Base-by-base conservation (phyloP, 2,329 filamentous ascomycete species). In the Cercospora sojina region DNA sequence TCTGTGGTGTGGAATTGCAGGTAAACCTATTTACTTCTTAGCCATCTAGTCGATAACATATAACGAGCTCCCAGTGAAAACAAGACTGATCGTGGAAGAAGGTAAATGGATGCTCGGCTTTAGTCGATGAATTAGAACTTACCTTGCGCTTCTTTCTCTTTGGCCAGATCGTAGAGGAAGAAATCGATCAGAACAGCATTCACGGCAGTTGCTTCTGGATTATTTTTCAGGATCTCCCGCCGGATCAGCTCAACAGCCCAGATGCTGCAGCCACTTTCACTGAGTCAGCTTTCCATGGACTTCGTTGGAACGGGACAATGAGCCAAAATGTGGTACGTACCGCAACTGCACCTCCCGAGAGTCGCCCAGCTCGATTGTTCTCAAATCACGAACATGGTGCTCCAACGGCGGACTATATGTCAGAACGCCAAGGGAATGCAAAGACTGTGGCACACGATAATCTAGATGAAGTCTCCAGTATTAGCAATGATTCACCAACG, bases 181-280 rank as follows among this genome's bases (percentile, higher is more conserved):
- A 98, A 99, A 79, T 99, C 95, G 69, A 99, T 95, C 73, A 99
- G 79, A 43, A 98, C 92, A 27, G 95, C 93, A 77, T 99, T 99
- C 69, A 90, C 78, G 16, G 81, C 80, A 4, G 66, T 64, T 0
- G 88, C 84, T 9, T 90, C 88, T 0, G 93, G 91, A 74, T 97
- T 88, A 13, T 87, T 79, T 55, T 83, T 85, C 64, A 89, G 75
- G 59, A 99, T 98, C 77, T 97, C 91, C 35, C 90, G 86, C 62
- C 88, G 85, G 70, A 99, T 90, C 69, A 97, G 81, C 78, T 99
- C 95, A 1, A 98, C 91, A 68, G 92, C 95, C 93, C 94, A 98
- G 71, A 99, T 97, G 74, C 91, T 97, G 77, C 93, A 95, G 13
- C 92, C 94, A 79, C 70, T 72, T 59, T 62, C 32, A 16, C 61